Evolutionary conservation across 441 rosid species (phyloP).

Genomic region (Breynia disticha): DNA sequence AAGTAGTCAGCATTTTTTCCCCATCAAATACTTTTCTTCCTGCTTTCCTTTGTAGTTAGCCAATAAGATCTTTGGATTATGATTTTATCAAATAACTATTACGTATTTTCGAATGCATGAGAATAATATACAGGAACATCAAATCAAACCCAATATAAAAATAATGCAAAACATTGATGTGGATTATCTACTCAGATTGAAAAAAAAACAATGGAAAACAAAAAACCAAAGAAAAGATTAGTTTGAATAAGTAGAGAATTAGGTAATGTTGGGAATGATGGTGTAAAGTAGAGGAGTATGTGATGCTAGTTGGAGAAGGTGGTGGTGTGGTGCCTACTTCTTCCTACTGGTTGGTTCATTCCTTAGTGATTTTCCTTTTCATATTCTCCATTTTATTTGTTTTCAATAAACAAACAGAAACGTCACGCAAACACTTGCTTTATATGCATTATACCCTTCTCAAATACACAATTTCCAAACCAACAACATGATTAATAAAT

Average conservation of each 20-base stretch:
- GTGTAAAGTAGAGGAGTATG: conserved; percentile 16
- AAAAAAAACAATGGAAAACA: background rate
- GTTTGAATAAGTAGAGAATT: conserved; percentile 14
- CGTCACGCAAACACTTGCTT: conserved; percentile 37
- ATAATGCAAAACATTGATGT: conserved; percentile 1
- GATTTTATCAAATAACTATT: no score
- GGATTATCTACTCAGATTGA: conserved; percentile 36
- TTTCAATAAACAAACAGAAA: conserved; percentile 20
- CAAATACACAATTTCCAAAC: no score
- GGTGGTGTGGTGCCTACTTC: conserved; percentile 17
- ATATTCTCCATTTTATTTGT: conserved; percentile 8
- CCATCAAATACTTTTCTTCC: no score
- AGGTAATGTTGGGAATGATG: conserved; percentile 16
- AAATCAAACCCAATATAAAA: background rate
- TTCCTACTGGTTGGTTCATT: conserved; percentile 21
- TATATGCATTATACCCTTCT: background rate
- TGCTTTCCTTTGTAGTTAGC: no score
- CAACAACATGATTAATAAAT: no score
- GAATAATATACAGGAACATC: no score
- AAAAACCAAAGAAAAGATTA: conserved; percentile 18
- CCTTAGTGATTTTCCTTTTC: conserved; percentile 30
- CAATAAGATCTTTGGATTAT: no score
- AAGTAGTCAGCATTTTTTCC: no score
- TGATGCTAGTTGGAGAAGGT: background rate
- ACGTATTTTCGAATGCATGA: no score